Conservation (phyloP, 2,329 filamentous ascomycete species). For the Golovinomyces cichoracearum region DNA sequence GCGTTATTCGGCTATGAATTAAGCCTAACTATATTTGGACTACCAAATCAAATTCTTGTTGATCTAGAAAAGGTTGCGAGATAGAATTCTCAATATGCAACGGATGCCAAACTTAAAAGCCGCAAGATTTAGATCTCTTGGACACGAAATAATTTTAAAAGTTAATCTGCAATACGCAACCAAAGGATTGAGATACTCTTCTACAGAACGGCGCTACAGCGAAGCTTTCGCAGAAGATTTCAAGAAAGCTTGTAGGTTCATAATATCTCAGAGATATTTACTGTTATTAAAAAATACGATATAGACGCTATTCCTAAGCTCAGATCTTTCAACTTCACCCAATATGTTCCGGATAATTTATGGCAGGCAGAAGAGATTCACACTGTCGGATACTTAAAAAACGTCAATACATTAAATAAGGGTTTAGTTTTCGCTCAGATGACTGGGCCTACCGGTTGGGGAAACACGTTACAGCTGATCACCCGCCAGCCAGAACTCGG, state of each 20-base stretch:
- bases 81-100: too few species aligned
- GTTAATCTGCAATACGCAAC: too few species aligned
- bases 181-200: too few species aligned
- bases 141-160: too few species aligned
- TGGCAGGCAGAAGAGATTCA: slow-evolving; percentile 18
- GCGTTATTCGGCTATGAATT: background rate
- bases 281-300: background rate
- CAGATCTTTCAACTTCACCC: background rate
- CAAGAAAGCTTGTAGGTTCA: slow-evolving; percentile 3
- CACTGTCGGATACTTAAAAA: slow-evolving; percentile 47
- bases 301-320: background rate
- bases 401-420: slow-evolving; percentile 38
- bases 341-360: background rate
- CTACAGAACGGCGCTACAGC: background rate
- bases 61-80: too few species aligned
- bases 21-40: background rate
- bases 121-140: too few species aligned
- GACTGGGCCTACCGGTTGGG: background rate
- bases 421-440: slow-evolving; percentile 42
- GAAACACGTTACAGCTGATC: background rate
- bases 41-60: too few species aligned
- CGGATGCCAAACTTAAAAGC: too few species aligned
- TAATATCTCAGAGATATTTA: background rate
- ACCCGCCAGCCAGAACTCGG: slow-evolving; percentile 13
- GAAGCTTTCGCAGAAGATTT: slow-evolving; percentile 7